Percentiles rank a stretch among this genome's conserved stretches.
Evolutionary conservation across 2,329 filamentous ascomycete species (phyloP).

Genomic region (Exophiala dermatitidis): DNA sequence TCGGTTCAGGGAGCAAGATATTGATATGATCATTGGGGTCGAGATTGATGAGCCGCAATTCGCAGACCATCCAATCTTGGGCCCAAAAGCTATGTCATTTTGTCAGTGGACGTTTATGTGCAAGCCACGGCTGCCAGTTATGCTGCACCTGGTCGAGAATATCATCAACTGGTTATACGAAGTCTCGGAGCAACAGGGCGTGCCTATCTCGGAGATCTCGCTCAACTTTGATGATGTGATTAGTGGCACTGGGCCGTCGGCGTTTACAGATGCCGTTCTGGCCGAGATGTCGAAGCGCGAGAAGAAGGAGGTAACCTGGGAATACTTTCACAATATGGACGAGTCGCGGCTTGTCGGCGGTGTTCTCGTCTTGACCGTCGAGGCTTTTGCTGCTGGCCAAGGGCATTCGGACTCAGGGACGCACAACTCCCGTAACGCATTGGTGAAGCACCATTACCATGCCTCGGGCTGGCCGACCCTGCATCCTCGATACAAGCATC

Average conservation of each 20-base stretch:
- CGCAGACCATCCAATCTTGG: constrained; percentile 56
- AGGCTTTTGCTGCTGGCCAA: constrained; percentile 65
- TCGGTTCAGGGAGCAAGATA: constrained; percentile 55
- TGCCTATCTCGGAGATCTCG: constrained; percentile 53
- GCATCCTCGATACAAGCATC: constrained; percentile 61
- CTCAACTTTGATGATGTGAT: constrained; percentile 68
- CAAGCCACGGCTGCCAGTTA: constrained; percentile 59
- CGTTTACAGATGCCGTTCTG: constrained; percentile 60
- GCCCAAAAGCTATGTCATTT: constrained; percentile 61
- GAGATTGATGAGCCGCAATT: constrained; percentile 65
- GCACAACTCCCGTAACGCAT: constrained; percentile 57
- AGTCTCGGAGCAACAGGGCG: constrained; percentile 52
- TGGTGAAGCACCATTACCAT: constrained; percentile 69
- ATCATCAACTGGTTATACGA: constrained; percentile 60
- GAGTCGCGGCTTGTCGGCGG: constrained; percentile 60
- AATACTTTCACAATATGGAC: constrained; percentile 56
- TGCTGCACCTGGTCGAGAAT: constrained; percentile 61
- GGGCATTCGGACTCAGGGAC: constrained; percentile 67
- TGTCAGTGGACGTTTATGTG: constrained; percentile 71
- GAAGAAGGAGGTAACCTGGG: constrained; percentile 51
- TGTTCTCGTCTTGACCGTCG: constrained; percentile 61
- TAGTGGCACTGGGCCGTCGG: constrained; percentile 63
- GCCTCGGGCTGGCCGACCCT: constrained; percentile 63
- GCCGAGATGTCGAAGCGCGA: constrained; percentile 53
- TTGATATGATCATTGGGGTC: constrained; percentile 63